Base-by-base conservation (phyloP, 371 early-diverging fungal genomes). In the Mortierella sp. region DNA sequence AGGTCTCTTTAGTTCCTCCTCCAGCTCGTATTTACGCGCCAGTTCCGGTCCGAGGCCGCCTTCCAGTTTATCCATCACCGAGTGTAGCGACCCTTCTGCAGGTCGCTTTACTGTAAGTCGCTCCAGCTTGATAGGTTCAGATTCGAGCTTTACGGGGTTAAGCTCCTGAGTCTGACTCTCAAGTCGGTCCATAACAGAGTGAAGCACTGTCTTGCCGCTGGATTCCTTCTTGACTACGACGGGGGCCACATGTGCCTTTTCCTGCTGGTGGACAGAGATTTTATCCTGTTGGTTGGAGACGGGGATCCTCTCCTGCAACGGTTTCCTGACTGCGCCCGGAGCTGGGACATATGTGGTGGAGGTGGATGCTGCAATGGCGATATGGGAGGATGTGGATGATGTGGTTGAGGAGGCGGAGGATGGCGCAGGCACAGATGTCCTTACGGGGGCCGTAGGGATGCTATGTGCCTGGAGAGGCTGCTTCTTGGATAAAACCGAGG, bases 1-100 rank as follows among this genome's bases (percentile, higher is more conserved):
- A 80, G 83, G 58, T 68, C 88, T 47, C 82, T 87, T 79, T 83
- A 74, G 26, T 70, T 82, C 81, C 75, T 77, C 48, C 72, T 76
- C 80, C 19, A 72, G 77, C 75, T 87, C 79, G 72, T 72, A 24
- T 44, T 14, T 8, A 4, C 5, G 65, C 6, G 76, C 76, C 70
- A 21, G 28, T 10, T 74, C 31, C 44, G 19, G 2, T 4, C 34
- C 63, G 28, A 5, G 7, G 5, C 44, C 70, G 52, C 10, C 28
- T 34, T 72, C 73, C 68, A 75, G 24, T 60, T 21, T 48, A 38
- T 8, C 31, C 54, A 55, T 38, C 1, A 26, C 19, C 1, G 6
- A 52, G 55, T 11, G 50, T 70, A 45, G 44, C 44, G 68, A 34
- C 5, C 19, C 34, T 2, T 31, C 68, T 68, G 68, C 68, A 38